Evolutionary conservation across 768 basidiomycete species (phyloP), one percentile per base, ranked within the genome.

Genomic region (Psilocybe subaeruginosa): DNA sequence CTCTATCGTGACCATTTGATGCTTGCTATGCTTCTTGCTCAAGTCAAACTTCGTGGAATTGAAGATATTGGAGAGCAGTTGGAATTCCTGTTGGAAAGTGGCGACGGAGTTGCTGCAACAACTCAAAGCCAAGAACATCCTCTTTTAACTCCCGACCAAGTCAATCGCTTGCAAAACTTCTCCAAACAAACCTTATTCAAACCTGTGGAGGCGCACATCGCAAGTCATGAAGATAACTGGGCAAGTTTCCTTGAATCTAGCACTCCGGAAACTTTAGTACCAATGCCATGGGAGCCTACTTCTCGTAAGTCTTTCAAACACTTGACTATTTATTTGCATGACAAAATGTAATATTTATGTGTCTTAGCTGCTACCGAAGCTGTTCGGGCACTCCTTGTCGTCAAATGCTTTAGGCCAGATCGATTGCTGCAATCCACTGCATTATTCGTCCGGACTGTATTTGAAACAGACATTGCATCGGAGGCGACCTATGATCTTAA

Each of bases 401-500:
- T 97, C 74, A 95, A 95, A 74, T 97, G 91, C 73, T 82, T 99
- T 73, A 86, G 97, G 51, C 95, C 97, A 6, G 97, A 99, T 75
- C 89, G 95, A 54, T 81, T 98, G 11, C 76, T 95, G 49, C 94
- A 94, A 72, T 89, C 93, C 1, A 89, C 91, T 3, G 86, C 89
- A 3, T 67, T 83, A 17, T 92, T 97, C 65, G 91, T 92, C 30
- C 81, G 83, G 45, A 77, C 79, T 9, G 89, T 92, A 11, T 97
- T 99, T 78, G 83, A 87, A 58, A 82, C 85, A 7, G 93, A 97
- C 66, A 79, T 98, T n/a, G 82, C 91, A 14, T 75, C 78, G 9
- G 85, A 90, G 71, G 83, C 93, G 0, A 83, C 80, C 48, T 93
- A 88, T 71, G 91, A 95, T 56, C 85, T 99, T 29, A 82, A 83